Base-by-base conservation (phyloP, 306 rosid genomes). In the Inga oerstediana region DNA sequence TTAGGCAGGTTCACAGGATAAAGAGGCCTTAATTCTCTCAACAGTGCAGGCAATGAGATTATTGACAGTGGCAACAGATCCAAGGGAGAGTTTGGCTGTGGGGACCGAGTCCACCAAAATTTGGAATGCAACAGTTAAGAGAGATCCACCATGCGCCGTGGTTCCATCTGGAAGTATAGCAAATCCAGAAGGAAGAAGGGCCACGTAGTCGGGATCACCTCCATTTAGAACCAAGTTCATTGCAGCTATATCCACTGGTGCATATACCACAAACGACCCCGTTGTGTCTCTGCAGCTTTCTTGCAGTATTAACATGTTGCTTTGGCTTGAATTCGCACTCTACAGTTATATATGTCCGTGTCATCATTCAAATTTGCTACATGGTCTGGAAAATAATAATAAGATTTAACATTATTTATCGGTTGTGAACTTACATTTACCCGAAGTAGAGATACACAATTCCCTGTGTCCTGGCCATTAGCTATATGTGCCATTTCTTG, bases 401-500 rank as follows among this genome's bases (percentile, higher is more conserved):
- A 12, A 13, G 22, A 7, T 6, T 12, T 14, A 3, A 5, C 30
- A 13, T 11, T 62, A 62, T 11, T 35, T 2, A 39, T 39, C 8
- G 41, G 16, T 20, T 19, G 45, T 62, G 17, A 75, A 80, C 87
- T 17, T 89, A 97, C 99, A 80, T 94, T 97, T 72, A 97, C 98
- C 51, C 99, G 92, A 46, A 97, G 94, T 12, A 97, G 89, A 52
- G 99, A 97, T 4, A 97, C 98, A 52, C 93, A 92, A 52, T 97
- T 97, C 70, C 98, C 99, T 0, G 99, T 91, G 35, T 97, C 97
- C 16, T 94, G 81, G 20, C 99, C 99, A n/a, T 94, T 97, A 34
- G 99, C 99, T 43, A 97, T 94, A 72, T 97, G 98, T 19, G 97
- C 98, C 95, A 94, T 97, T 90, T 97, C 99, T 86, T 94, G 97